Base-by-base conservation (phyloP, 768 basidiomycete genomes). In the Hypholoma fasciculare region DNA sequence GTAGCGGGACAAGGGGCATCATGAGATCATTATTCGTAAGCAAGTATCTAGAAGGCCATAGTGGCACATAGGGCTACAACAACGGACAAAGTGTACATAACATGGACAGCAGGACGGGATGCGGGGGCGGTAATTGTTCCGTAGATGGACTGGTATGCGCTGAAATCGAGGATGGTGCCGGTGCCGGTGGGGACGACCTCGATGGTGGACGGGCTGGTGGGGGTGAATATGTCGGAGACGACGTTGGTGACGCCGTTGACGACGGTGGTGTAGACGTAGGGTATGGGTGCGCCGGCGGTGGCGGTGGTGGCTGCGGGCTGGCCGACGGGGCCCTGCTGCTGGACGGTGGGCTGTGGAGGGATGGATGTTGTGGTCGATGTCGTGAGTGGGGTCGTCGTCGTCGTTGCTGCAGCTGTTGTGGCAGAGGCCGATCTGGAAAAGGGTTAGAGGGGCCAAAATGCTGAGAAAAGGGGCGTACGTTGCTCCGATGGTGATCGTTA, bases 271-370 rank as follows among this genome's bases (percentile, higher is more conserved):
- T 83, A 84, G 1, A 68, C 68, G 65, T 74, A 85, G 0, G 81
- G 80, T 0, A 80, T 84, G 27, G 77, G 76, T 2, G 78, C 82
- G 6, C 78, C 77, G 34, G 82, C 74, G 2, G 71, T 65, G 19
- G 62, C 69, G 2, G 68, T 70, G 23, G 71, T 74, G 4, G 79
- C 30, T 2, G 65, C 75, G 20, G 85, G 84, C 61, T 81, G 78
- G 7, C 79, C 88, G 0, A 89, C 87, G 3, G 86, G 84, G 0
- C 84, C 85, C 56, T 72, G 76, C 61, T 78, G 74, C 19, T 39
- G 20, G 4, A 34, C 30, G 30, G 47, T 49, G 56, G 40, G 49
- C 39, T 50, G 30, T 16, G 51, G 5, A 2, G n/a, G 17, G 61
- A 37, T 16, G 67, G 36, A 8, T 67, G 72, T 60, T 1, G 71